Evolutionary conservation across 805 yeast species (phyloP), one percentile per base, ranked within the genome.

Genomic region (Millerago galiae): DNA sequence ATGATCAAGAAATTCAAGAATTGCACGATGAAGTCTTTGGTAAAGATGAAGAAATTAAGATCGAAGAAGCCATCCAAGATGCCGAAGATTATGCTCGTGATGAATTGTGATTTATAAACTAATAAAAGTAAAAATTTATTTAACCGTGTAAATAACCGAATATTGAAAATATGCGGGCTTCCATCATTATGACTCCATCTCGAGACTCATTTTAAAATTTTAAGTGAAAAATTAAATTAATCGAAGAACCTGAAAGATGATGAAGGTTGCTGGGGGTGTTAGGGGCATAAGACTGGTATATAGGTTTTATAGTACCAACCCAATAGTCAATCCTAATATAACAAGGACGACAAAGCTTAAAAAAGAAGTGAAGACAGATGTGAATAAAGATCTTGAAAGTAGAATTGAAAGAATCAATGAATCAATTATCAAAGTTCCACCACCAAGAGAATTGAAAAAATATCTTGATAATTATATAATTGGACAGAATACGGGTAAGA

Each of bases 401-500:
- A 26, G 35, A 12, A 39, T 40, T 6, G 26, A 43, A 15, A 34
- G 40, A 14, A 17, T 44, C n/a, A 38, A 44, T 12, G 44, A 45
- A 7, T 51, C 58, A 0, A 43, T 55, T 12, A 48, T 57, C 4
- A 54, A 58, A 2, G 55, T 72, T 3, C 79, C 79, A 2, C 63
- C 77, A 1, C 82, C 82, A 1, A 66, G 63, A 38, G 59, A 58
- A 33, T 53, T 77, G 42, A 72, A 74, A 51, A 51, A 53, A 4
- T 67, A 62, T 47, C 56, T 77, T 13, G 82, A 77, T 50, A 65
- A 65, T 36, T 77, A 70, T 49, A 74, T 78, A 14, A 63, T 78
- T 18, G 83, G 82, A 0, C 83, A 77, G 56, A 74, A 73, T 1
- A 65, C 61, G 5, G 74, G 79, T 18, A 77, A 77, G 54, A 72